A percentile compares a stretch with the other conserved stretches of the same genome.
phyloP scores from a whole-genome alignment of 345 rosid species.

The Geranium brycei region DNA sequence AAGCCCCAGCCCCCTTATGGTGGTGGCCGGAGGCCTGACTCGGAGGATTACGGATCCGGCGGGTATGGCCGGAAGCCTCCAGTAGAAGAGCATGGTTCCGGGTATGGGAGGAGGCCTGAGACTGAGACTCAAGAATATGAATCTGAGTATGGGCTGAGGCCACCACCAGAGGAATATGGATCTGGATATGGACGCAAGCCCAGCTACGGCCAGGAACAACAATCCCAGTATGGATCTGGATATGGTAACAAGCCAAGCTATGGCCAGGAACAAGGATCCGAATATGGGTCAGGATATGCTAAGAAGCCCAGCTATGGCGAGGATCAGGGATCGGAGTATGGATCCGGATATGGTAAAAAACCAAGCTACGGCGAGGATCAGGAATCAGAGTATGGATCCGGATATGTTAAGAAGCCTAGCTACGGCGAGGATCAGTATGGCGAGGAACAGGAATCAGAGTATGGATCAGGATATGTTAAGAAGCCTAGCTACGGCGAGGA shows the following conservation, averaged over 20 bases:
- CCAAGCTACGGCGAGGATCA: too few species aligned
- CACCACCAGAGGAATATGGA: too few species aligned
- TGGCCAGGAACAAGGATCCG: conserved; percentile 6
- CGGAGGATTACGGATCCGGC: conserved; percentile 21
- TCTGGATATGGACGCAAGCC: conserved; percentile 11
- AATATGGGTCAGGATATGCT: conserved; percentile 10
- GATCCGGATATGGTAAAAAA: neutral
- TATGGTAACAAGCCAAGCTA: neutral
- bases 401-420: conserved; percentile 20
- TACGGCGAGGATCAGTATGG: neutral
- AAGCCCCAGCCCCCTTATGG: conserved; percentile 22
- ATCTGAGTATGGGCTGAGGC: conserved; percentile 14
- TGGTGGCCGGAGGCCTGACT: conserved; percentile 16
- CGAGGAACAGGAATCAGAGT: neutral
- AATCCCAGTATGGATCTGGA: conserved; percentile 8
- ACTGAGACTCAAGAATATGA: conserved; percentile 2
- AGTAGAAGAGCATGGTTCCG: conserved; percentile 25
- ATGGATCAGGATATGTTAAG: conserved; percentile 15
- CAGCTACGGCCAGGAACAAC: neutral
- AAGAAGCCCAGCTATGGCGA: conserved; percentile 3
- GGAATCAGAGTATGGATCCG: conserved; percentile 19
- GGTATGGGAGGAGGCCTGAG: conserved; percentile 15
- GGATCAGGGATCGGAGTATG: neutral
- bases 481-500: conserved; percentile 8
- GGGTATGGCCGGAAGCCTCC: neutral